A percentile compares a stretch with the other conserved stretches of the same genome.
phyloP scores from a whole-genome alignment of 345 rosid species.

The Moricandia arvensis region DNA sequence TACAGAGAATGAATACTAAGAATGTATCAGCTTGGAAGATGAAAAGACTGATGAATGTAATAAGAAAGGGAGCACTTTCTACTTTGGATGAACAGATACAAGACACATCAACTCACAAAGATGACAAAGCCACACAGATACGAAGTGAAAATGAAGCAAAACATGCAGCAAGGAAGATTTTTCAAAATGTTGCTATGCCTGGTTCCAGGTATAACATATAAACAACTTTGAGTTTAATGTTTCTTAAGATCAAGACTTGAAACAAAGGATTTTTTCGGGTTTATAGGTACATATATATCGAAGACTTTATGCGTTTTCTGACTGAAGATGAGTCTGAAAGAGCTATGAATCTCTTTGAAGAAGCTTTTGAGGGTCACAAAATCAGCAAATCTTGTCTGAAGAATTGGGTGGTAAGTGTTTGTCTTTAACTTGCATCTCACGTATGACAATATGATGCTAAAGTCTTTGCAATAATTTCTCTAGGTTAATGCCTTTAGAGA shows the following conservation, averaged over 20 bases:
- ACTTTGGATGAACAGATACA: conserved; percentile 80
- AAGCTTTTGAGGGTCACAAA: conserved; percentile 54
- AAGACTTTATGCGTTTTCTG: conserved; percentile 72
- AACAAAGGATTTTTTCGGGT: conserved; percentile 2
- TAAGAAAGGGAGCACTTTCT: conserved; percentile 66
- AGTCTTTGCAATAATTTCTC: background rate
- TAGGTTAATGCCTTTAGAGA: conserved; percentile 90
- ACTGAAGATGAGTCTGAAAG: conserved; percentile 65
- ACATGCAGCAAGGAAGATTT: conserved; percentile 79
- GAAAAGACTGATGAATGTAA: conserved; percentile 74
- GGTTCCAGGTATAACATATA: conserved; percentile 54
- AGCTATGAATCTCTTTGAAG: conserved; percentile 52
- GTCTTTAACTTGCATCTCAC: background rate
- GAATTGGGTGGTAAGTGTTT: conserved; percentile 81
- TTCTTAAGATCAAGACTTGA: background rate
- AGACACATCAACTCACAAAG: conserved; percentile 44
- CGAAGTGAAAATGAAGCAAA: conserved; percentile 75
- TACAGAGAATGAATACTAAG: conserved; percentile 71
- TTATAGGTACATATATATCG: conserved; percentile 61
- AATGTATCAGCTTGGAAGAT: conserved; percentile 98
- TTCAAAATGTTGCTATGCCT: conserved; percentile 64
- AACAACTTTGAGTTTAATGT: background rate
- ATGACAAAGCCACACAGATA: conserved; percentile 62
- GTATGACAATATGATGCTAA: background rate
- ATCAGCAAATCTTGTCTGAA: conserved; percentile 70